Percentiles rank a stretch among this genome's conserved stretches.
These are phyloP conservation scores for Aspergillus awamori DNA, from an alignment of 2,329 filamentous ascomycete genomes.

Conservation along the genomic window DNA sequence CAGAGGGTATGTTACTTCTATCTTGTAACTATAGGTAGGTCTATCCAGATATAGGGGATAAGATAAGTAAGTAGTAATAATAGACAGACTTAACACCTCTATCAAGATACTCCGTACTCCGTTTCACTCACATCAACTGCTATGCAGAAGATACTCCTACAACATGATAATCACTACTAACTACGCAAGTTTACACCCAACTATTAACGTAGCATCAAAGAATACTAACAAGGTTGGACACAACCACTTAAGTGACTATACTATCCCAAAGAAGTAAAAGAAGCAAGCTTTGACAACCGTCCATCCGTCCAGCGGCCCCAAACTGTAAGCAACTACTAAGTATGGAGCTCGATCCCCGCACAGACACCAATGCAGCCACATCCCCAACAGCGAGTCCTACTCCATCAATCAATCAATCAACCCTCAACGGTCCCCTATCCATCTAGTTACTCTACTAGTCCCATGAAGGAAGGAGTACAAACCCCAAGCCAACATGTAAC, in stretches of 20 bases:
- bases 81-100: not conserved
- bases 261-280: too few species aligned
- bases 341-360: not conserved
- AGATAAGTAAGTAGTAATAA: too few species aligned
- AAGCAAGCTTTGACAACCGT: not conserved
- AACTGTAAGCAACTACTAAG: not conserved
- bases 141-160: too few species aligned
- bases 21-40: too few species aligned
- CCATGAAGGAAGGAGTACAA: not conserved
- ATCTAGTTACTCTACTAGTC: not conserved
- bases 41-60: too few species aligned
- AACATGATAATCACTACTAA: too few species aligned
- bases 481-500: too few species aligned
- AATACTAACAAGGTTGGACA: too few species aligned
- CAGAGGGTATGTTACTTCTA: too few species aligned
- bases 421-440: not conserved
- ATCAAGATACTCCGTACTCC: not conserved
- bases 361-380: not conserved
- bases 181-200: too few species aligned
- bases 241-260: too few species aligned
- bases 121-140: not conserved
- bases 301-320: not conserved
- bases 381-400: not conserved
- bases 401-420: not conserved
- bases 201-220: too few species aligned